phyloP scores from a whole-genome alignment of 139 green algal species.

The Coccomyxa sp. region DNA sequence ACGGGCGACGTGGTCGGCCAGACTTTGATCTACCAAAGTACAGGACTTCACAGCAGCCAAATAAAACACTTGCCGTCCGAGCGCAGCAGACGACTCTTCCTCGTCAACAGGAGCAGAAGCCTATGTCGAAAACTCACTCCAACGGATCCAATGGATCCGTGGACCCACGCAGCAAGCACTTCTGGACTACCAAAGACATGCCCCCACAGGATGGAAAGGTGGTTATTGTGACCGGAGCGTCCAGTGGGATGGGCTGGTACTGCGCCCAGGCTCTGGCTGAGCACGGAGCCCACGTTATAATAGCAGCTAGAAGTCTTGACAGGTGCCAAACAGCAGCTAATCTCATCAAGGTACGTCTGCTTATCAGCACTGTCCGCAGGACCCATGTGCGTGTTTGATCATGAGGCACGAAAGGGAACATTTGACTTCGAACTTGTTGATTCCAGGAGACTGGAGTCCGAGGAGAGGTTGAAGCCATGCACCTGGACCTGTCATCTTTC shows the following conservation, averaged over 20 bases:
- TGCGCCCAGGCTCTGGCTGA: slow-evolving; percentile 14
- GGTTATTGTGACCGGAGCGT: slow-evolving; percentile 8
- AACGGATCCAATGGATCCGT: background rate
- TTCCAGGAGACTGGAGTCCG: slow-evolving; percentile 11
- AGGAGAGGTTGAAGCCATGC: slow-evolving; percentile 16
- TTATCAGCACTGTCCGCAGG: too few relatives aligned
- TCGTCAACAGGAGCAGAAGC: too few relatives aligned
- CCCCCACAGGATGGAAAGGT: slow-evolving; percentile 3
- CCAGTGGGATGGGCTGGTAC: slow-evolving; percentile 9
- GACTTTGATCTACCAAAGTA: too few relatives aligned
- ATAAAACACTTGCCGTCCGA: too few relatives aligned
- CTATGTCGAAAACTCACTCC: too few relatives aligned
- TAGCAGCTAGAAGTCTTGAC: slow-evolving; percentile 14
- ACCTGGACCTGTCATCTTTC: slow-evolving; percentile 19
- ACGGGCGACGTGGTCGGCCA: too few relatives aligned
- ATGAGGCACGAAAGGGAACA: too few relatives aligned
- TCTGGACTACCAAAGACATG: slow-evolving; percentile 2
- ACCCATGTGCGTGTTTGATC: too few relatives aligned
- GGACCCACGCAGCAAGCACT: background rate
- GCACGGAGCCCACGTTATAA: slow-evolving; percentile 21
- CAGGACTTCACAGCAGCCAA: too few relatives aligned
- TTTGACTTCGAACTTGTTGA: too few relatives aligned
- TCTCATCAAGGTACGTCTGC: slow-evolving; percentile 4
- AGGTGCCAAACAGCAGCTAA: slow-evolving; percentile 2
- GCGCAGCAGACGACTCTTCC: too few relatives aligned